phyloP scores from a whole-genome alignment of 2,329 filamentous ascomycete species.

The Dactylonectria estremocensis region DNA sequence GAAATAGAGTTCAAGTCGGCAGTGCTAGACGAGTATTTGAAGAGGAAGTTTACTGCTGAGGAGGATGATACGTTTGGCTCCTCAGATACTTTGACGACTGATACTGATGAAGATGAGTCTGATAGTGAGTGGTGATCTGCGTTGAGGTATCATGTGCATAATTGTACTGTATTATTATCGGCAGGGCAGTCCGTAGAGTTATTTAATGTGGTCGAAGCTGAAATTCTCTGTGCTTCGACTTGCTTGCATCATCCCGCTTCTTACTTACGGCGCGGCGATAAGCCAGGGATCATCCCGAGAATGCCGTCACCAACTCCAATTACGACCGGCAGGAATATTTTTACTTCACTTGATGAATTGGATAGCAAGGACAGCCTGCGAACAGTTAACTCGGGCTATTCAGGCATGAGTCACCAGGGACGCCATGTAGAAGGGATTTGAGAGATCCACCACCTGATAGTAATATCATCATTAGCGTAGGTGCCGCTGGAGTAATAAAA shows the following conservation, averaged over 20 bases:
- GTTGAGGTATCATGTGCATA: background rate
- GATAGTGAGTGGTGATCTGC: background rate
- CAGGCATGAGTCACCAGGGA: background rate
- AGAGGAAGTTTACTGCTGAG: background rate
- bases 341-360: background rate
- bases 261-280: background rate
- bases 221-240: background rate
- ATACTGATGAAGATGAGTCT: background rate
- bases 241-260: background rate
- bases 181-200: background rate
- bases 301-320: background rate
- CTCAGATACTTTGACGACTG: background rate
- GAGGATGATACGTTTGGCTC: background rate
- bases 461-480: background rate
- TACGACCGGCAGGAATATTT: background rate
- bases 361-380: background rate
- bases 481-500: background rate
- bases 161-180: background rate
- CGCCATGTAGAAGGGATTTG: background rate
- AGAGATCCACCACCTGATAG: background rate
- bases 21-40: slow-evolving; percentile 4
- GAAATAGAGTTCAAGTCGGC: background rate
- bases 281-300: background rate
- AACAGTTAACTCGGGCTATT: background rate
- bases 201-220: background rate